phyloP scores from a whole-genome alignment of 805 yeast species.

The Candida germanica region DNA sequence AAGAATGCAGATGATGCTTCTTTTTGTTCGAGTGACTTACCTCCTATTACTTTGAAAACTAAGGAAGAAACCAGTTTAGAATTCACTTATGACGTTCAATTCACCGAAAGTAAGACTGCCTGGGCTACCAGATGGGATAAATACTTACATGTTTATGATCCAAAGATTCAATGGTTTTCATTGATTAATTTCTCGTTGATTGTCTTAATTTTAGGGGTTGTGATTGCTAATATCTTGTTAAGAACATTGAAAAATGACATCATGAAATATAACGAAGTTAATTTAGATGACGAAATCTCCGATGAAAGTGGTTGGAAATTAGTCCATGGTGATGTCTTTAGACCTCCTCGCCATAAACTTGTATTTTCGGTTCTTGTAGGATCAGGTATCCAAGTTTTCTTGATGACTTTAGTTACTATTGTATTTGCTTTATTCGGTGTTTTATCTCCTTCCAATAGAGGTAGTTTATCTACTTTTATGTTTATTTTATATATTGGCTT shows the following conservation, averaged over 20 bases:
- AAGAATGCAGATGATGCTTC: constrained; percentile 22
- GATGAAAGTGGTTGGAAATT: constrained; percentile 98
- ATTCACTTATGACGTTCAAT: constrained; percentile 81
- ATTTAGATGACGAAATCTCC: constrained; percentile 79
- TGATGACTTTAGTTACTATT: constrained; percentile 71
- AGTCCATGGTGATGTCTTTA: constrained; percentile 91
- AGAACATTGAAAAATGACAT: constrained; percentile 84
- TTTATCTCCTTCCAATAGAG: constrained; percentile 91
- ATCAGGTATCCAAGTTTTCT: constrained; percentile 78
- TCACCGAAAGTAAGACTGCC: constrained; percentile 64
- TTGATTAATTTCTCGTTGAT: constrained; percentile 80
- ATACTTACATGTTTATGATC: constrained; percentile 86
- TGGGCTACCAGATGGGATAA: constrained; percentile 99
- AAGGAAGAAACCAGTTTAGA: constrained; percentile 55
- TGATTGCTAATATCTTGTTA: constrained; percentile 74
- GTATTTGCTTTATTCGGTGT: constrained; percentile 85
- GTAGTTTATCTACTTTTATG: constrained; percentile 87
- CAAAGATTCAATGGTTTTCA: constrained; percentile 95
- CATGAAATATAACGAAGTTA: constrained; percentile 82
- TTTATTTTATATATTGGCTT: constrained; percentile 77
- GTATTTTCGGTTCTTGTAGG: constrained; percentile 79
- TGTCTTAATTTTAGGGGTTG: constrained; percentile 70
- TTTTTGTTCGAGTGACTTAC: constrained; percentile 28
- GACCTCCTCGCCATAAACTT: constrained; percentile 72
- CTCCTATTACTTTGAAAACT: constrained; percentile 48